These are phyloP conservation scores for Plicaturopsis crispa DNA, from an alignment of 768 basidiomycete genomes.

Conservation along the genomic window DNA sequence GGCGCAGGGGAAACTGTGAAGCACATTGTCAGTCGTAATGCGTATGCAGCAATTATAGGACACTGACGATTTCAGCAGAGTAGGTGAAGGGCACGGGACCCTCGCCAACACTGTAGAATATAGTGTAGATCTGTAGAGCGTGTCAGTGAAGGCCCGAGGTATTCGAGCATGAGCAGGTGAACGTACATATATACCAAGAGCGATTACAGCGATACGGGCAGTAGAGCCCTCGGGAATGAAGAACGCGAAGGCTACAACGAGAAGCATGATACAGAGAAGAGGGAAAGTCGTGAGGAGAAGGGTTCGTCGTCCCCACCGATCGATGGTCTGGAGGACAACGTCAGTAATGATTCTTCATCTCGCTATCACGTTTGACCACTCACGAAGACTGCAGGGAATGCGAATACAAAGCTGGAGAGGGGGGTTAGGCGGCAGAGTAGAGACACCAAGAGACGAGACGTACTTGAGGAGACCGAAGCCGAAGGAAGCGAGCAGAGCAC, in stretches of 20 bases:
- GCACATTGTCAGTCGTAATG: constrained; percentile 49
- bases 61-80: constrained; percentile 28
- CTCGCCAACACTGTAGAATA: constrained; percentile 10
- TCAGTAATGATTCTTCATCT: constrained; percentile 28
- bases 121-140: constrained; percentile 16
- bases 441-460: constrained; percentile 13
- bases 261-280: constrained; percentile 30
- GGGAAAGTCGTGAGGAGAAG: constrained; percentile 43
- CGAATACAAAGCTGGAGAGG: constrained; percentile 21
- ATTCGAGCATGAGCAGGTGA: too few species aligned
- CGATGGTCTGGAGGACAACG: constrained; percentile 47
- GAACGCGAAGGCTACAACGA: constrained; percentile 23
- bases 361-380: neutral
- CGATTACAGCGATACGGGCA: constrained; percentile 40
- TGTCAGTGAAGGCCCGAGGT: too few species aligned
- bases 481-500: constrained; percentile 19
- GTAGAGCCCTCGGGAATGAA: constrained; percentile 16
- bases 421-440: constrained; percentile 12
- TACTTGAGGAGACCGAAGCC: constrained; percentile 23
- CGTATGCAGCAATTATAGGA: constrained; percentile 1
- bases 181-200: constrained; percentile 52
- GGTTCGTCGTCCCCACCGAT: constrained; percentile 58
- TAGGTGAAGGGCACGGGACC: constrained; percentile 34
- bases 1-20: constrained; percentile 34
- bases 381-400: constrained; percentile 9